Percentiles rank a stretch among this genome's conserved stretches.
These are phyloP conservation scores for Kwoniella botswanensis DNA, from an alignment of 768 basidiomycete species.

Conservation along the genomic window DNA sequence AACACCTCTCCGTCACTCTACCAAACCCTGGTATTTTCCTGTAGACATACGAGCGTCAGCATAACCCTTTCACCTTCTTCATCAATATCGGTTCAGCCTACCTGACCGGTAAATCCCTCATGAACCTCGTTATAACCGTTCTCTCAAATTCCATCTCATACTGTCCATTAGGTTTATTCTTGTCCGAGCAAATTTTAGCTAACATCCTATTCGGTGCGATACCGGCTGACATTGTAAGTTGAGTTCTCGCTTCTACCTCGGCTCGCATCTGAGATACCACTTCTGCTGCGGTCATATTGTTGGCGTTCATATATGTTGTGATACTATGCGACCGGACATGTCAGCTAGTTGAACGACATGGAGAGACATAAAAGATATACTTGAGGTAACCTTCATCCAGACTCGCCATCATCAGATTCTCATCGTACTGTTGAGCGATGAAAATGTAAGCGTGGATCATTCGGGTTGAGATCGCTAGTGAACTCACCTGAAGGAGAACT, in stretches of 20 bases:
- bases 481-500: conserved; percentile 63
- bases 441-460: no score
- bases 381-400: conserved; percentile 93
- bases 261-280: conserved; percentile 79
- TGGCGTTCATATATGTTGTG: conserved; percentile 76
- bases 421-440: conserved; percentile 45
- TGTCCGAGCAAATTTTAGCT: conserved; percentile 95
- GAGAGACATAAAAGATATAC: conserved; percentile 61
- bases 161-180: conserved; percentile 95
- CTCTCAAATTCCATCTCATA: conserved; percentile 74
- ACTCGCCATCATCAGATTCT: conserved; percentile 64
- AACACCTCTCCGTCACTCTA: conserved; percentile 81
- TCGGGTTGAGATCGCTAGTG: background rate
- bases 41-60: background rate
- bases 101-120: conserved; percentile 77
- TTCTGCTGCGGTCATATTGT: conserved; percentile 69
- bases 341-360: background rate
- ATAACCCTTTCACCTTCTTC: background rate
- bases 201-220: conserved; percentile 97
- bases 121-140: conserved; percentile 72
- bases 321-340: conserved; percentile 63
- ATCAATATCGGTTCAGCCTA: conserved; percentile 20
- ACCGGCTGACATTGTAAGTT: conserved; percentile 89
- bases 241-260: conserved; percentile 75
- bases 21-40: conserved; percentile 79